Conservation (phyloP, 306 rosid genomes). For the Lagenaria siceraria region DNA sequence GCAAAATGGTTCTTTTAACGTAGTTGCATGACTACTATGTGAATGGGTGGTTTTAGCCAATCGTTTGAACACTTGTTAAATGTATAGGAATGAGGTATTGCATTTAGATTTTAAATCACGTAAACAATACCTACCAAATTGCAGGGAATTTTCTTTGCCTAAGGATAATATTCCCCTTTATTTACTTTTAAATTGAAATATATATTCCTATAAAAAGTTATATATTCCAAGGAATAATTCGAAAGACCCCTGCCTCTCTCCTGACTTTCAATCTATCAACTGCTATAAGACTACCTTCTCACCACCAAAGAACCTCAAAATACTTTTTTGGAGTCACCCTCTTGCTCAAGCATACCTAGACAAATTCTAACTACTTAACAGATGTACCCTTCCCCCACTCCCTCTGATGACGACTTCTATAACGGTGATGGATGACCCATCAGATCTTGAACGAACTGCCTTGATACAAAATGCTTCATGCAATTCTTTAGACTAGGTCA, state of each 20-base stretch:
- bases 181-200: neutral
- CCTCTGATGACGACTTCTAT: no score
- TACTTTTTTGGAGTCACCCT: neutral
- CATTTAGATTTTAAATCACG: neutral
- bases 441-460: no score
- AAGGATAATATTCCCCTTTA: neutral
- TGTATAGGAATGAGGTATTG: neutral
- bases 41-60: neutral
- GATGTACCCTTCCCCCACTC: no score
- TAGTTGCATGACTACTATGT: neutral
- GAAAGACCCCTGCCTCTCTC: neutral
- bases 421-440: no score
- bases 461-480: no score
- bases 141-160: neutral
- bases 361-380: no score
- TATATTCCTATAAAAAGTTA: neutral
- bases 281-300: neutral
- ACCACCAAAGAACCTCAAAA: neutral
- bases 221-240: neutral
- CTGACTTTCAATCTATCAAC: neutral
- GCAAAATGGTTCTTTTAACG: neutral
- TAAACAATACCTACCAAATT: neutral
- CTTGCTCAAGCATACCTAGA: neutral
- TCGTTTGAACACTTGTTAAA: neutral
- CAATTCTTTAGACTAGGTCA: no score